Evolutionary conservation across 495 filamentous ascomycete genomes (phyloP).

Genomic region (Rhypophila decipiens): DNA sequence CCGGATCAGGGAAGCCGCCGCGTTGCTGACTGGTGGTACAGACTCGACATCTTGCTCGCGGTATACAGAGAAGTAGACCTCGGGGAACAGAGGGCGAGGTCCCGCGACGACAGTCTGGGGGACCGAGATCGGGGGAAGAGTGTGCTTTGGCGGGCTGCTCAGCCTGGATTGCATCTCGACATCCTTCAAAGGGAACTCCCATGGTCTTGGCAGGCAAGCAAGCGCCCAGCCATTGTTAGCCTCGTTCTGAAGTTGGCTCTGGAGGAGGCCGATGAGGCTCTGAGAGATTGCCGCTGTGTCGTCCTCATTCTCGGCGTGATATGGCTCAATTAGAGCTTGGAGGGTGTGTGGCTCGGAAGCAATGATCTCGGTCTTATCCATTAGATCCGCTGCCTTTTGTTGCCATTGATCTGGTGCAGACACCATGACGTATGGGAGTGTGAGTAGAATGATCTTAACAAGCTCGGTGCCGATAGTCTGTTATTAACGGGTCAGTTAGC

Average conservation of each 20-base stretch:
- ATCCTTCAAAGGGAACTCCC: slow-evolving; percentile 53
- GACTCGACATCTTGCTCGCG: slow-evolving; percentile 85
- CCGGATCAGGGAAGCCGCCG: slow-evolving; percentile 74
- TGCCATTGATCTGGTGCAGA: slow-evolving; percentile 58
- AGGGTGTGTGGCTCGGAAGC: slow-evolving; percentile 75
- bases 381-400: slow-evolving; percentile 63
- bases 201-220: slow-evolving; percentile 77
- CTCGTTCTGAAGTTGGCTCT: slow-evolving; percentile 75
- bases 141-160: slow-evolving; percentile 57
- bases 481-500: slow-evolving; percentile 9
- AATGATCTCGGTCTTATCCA: slow-evolving; percentile 90
- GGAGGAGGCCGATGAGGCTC: slow-evolving; percentile 77
- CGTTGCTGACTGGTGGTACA: slow-evolving; percentile 67
- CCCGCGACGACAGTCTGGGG: slow-evolving; percentile 71
- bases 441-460: slow-evolving; percentile 90
- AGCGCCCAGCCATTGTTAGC: slow-evolving; percentile 64
- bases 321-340: slow-evolving; percentile 78
- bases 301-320: slow-evolving; percentile 47
- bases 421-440: slow-evolving; percentile 84
- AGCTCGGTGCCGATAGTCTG: slow-evolving; percentile 79
- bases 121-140: slow-evolving; percentile 66
- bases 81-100: slow-evolving; percentile 72
- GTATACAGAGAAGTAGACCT: slow-evolving; percentile 91
- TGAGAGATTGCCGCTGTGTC: slow-evolving; percentile 31
- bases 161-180: slow-evolving; percentile 49